These are phyloP conservation scores for Cystofilobasidium ferigula DNA, from an alignment of 768 basidiomycete genomes.

Conservation along the genomic window DNA sequence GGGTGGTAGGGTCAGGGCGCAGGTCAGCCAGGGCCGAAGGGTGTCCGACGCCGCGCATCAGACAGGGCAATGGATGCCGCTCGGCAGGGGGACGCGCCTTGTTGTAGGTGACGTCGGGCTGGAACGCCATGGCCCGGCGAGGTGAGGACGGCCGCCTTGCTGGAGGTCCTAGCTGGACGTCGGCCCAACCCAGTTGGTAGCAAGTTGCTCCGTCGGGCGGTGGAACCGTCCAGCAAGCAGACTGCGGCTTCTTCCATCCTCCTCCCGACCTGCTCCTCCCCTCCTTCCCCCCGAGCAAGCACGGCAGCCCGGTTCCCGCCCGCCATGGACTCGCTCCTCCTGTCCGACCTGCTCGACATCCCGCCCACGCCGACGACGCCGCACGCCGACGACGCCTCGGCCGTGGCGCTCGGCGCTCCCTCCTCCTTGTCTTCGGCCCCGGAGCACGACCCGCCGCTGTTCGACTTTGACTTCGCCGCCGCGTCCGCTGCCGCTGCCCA, in stretches of 20 bases:
- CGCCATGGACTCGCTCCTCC: background rate
- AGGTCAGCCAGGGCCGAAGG: background rate
- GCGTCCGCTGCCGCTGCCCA: background rate
- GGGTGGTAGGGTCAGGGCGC: background rate
- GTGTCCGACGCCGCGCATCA: background rate
- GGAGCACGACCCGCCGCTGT: too few species aligned
- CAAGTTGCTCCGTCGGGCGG: too few species aligned
- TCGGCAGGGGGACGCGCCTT: slow-evolving; percentile 8
- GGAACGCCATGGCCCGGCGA: background rate
- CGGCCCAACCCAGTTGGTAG: too few species aligned
- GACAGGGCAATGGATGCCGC: too few species aligned
- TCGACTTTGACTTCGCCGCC: too few species aligned
- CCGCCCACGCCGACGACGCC: background rate
- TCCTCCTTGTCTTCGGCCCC: too few species aligned
- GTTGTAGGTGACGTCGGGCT: slow-evolving; percentile 13
- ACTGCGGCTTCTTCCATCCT: background rate
- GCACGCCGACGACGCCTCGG: too few species aligned
- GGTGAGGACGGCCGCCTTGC: background rate
- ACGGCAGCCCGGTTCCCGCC: background rate
- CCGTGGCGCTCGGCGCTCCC: too few species aligned
- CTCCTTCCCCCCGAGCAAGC: background rate
- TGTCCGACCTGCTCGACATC: background rate
- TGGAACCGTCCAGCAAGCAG: too few species aligned
- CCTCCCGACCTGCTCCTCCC: background rate
- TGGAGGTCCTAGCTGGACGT: too few species aligned